Evolutionary conservation across 2,329 filamentous ascomycete species (phyloP).

Genomic region (Aspergillus pseudoterreus): DNA sequence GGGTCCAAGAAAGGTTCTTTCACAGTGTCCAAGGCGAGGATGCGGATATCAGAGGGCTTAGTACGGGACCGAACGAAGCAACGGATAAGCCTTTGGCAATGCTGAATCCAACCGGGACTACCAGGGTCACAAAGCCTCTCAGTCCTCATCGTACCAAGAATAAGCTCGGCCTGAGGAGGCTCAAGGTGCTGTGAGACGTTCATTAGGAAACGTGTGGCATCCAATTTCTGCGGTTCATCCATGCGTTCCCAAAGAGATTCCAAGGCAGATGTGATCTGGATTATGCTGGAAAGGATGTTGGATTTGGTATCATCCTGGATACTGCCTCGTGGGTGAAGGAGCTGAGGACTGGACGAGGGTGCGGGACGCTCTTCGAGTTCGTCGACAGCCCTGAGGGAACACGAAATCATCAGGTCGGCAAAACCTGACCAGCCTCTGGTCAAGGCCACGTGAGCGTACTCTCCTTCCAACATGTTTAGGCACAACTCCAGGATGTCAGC

Average conservation of each 20-base stretch:
- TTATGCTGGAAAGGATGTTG: slow-evolving; percentile 36
- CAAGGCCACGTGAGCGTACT: slow-evolving; percentile 30
- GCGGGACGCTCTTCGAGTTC: slow-evolving; percentile 20
- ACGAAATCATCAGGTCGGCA: slow-evolving; percentile 30
- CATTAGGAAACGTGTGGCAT: slow-evolving; percentile 34
- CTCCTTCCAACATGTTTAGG: slow-evolving; percentile 37
- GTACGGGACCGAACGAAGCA: slow-evolving; percentile 36
- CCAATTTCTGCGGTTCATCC: slow-evolving; percentile 31
- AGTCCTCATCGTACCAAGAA: slow-evolving; percentile 31
- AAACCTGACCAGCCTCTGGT: slow-evolving; percentile 31
- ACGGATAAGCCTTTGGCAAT: slow-evolving; percentile 32
- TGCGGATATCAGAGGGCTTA: slow-evolving; percentile 38
- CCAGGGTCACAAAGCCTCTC: slow-evolving; percentile 34
- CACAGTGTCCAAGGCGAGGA: slow-evolving; percentile 35
- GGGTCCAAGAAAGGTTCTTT: slow-evolving; percentile 36
- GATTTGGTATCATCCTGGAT: slow-evolving; percentile 33
- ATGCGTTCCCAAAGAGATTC: slow-evolving; percentile 37
- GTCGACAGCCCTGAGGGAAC: slow-evolving; percentile 32
- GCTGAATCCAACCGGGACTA: slow-evolving; percentile 30
- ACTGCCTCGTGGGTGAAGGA: slow-evolving; percentile 21
- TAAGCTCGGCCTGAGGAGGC: slow-evolving; percentile 36
- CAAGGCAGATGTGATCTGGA: slow-evolving; percentile 33
- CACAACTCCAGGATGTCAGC: slow-evolving; percentile 40
- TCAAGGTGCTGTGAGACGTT: slow-evolving; percentile 34
- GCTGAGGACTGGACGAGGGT: slow-evolving; percentile 21